Conservation (phyloP, 305 asterid species). For the Vinca major region DNA sequence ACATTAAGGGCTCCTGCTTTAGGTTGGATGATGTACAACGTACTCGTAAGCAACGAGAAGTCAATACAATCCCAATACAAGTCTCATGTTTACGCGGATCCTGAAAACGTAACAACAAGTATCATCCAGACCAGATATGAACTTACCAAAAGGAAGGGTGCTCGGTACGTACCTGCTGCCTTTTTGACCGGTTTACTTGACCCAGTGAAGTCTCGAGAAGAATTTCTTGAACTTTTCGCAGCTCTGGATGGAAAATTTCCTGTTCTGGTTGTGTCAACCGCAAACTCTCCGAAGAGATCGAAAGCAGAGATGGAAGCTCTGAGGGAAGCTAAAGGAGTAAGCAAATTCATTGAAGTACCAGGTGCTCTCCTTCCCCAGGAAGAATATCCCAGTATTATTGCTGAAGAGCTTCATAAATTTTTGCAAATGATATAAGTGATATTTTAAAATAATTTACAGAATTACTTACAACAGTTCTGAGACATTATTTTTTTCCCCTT, state of each 20-base stretch:
- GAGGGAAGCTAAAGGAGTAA: conserved; percentile 63
- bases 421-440: conserved; percentile 39
- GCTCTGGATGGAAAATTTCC: conserved; percentile 56
- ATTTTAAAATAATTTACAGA: background rate
- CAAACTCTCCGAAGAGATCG: conserved; percentile 70
- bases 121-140: conserved; percentile 63
- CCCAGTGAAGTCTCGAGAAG: conserved; percentile 73
- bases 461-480: background rate
- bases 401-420: conserved; percentile 61
- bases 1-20: conserved; percentile 88
- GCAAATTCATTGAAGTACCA: conserved; percentile 56
- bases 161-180: conserved; percentile 92
- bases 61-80: conserved; percentile 83
- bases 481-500: background rate
- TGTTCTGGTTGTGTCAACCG: conserved; percentile 53
- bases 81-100: conserved; percentile 88
- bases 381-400: conserved; percentile 71
- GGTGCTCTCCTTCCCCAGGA: conserved; percentile 97
- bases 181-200: conserved; percentile 90
- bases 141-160: conserved; percentile 69
- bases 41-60: conserved; percentile 92
- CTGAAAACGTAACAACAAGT: conserved; percentile 69
- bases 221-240: conserved; percentile 58
- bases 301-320: conserved; percentile 98
- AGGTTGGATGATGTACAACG: conserved; percentile 98